A percentile compares a stretch with the other conserved stretches of the same genome.
Conservation (phyloP, 495 filamentous ascomycete genomes). For the Chaetomium fimeti region DNA sequence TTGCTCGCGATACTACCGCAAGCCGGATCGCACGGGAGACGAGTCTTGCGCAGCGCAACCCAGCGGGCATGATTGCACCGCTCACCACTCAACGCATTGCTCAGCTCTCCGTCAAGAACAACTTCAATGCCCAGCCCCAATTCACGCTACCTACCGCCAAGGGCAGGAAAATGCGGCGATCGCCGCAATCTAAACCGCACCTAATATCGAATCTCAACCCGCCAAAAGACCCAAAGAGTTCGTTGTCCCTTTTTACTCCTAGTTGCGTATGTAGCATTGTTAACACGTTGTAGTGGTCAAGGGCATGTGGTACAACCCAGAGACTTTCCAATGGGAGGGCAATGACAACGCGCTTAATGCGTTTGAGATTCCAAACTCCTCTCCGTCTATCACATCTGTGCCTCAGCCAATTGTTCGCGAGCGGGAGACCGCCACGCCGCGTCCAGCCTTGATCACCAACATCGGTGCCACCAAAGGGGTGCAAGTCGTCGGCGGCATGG, state of each 20-base stretch:
- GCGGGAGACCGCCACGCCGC: constrained; percentile 60
- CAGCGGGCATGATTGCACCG: constrained; percentile 57
- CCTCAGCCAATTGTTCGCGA: constrained; percentile 51
- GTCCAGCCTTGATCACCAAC: constrained; percentile 92
- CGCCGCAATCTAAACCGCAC: constrained; percentile 53
- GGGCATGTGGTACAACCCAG: constrained; percentile 93
- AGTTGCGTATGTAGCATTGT: not conserved
- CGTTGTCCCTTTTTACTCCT: constrained; percentile 22
- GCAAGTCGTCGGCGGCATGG: constrained; percentile 91
- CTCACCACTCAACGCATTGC: constrained; percentile 76
- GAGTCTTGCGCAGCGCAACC: constrained; percentile 61
- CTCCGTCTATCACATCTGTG: constrained; percentile 48
- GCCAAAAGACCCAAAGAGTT: constrained; percentile 49
- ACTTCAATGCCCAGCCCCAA: constrained; percentile 35
- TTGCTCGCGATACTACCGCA: constrained; percentile 91
- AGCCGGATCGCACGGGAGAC: constrained; percentile 88
- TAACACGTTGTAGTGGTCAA: constrained; percentile 62
- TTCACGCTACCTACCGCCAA: constrained; percentile 37
- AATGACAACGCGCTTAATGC: constrained; percentile 80
- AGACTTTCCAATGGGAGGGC: constrained; percentile 85
- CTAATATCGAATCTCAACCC: constrained; percentile 52
- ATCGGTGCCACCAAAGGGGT: constrained; percentile 72
- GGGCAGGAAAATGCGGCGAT: constrained; percentile 58
- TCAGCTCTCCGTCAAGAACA: constrained; percentile 61
- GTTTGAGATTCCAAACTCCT: constrained; percentile 62